A percentile compares a stretch with the other conserved stretches of the same genome.
These are phyloP conservation scores for Dictyostelium intermedium DNA, from an alignment of 78 protist species.

Conservation along the genomic window DNA sequence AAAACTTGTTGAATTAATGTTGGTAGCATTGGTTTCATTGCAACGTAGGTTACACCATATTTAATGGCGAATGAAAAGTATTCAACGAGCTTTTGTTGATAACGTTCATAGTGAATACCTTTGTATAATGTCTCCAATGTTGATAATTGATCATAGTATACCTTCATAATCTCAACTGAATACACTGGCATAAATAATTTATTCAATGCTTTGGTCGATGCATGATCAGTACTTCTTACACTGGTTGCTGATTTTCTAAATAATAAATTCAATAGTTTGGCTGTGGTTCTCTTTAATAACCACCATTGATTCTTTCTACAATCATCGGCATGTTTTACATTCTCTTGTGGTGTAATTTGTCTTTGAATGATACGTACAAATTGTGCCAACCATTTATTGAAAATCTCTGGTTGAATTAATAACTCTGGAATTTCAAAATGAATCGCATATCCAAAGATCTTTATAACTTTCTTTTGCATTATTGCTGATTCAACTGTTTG, in stretches of 20 bases:
- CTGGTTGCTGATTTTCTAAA: neutral
- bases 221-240: neutral
- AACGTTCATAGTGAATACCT: constrained; percentile 11
- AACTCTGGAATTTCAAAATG: constrained; percentile 42
- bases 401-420: constrained; percentile 14
- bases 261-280: neutral
- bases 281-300: constrained; percentile 35
- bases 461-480: constrained; percentile 32
- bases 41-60: constrained; percentile 31
- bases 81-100: constrained; percentile 7
- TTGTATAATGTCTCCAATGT: neutral
- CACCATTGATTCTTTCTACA: constrained; percentile 27
- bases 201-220: neutral
- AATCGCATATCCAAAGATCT: constrained; percentile 24
- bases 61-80: constrained; percentile 8
- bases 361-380: constrained; percentile 38
- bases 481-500: constrained; percentile 22
- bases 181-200: constrained; percentile 30
- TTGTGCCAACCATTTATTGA: constrained; percentile 33
- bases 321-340: neutral
- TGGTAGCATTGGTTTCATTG: constrained; percentile 35
- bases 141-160: neutral
- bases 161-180: constrained; percentile 6
- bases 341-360: constrained; percentile 2
- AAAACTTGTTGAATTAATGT: constrained; percentile 18